phyloP scores from a whole-genome alignment of 148 eudicot genomes.

The Pharnaceum exiguum region DNA sequence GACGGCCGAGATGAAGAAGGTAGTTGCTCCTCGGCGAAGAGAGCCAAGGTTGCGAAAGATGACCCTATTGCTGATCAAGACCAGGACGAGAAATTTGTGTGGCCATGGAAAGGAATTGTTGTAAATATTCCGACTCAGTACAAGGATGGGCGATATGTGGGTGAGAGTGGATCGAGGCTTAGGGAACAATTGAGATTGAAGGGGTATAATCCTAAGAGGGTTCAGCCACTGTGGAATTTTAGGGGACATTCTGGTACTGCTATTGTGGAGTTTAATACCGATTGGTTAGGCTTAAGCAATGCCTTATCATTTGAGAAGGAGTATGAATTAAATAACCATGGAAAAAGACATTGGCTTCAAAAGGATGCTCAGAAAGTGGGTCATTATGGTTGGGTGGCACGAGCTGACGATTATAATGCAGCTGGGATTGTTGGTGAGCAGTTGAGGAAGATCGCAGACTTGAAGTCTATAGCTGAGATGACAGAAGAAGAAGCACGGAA shows the following conservation, averaged over 20 bases:
- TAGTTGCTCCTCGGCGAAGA: constrained; percentile 50
- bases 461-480: constrained; percentile 70
- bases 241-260: constrained; percentile 88
- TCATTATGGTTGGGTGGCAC: constrained; percentile 95
- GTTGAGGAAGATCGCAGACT: constrained; percentile 76
- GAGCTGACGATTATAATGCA: constrained; percentile 82
- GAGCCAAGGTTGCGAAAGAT: constrained; percentile 26
- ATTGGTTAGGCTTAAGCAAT: constrained; percentile 77
- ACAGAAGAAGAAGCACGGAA: constrained; percentile 67
- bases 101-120: constrained; percentile 94
- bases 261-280: constrained; percentile 76
- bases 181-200: constrained; percentile 67
- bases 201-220: constrained; percentile 87
- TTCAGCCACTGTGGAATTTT: constrained; percentile 75
- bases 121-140: constrained; percentile 64
- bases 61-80: constrained; percentile 43
- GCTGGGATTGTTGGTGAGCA: constrained; percentile 70
- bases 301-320: constrained; percentile 87
- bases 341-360: constrained; percentile 74
- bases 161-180: constrained; percentile 86
- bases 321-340: constrained; percentile 74
- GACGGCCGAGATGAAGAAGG: constrained; percentile 42
- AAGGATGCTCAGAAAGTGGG: constrained; percentile 40
- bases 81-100: constrained; percentile 80
- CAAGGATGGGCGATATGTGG: constrained; percentile 72